Evolutionary conservation across 495 filamentous ascomycete genomes (phyloP), one percentile per base, ranked within the genome.

Genomic region (Daldinia caldariorum): DNA sequence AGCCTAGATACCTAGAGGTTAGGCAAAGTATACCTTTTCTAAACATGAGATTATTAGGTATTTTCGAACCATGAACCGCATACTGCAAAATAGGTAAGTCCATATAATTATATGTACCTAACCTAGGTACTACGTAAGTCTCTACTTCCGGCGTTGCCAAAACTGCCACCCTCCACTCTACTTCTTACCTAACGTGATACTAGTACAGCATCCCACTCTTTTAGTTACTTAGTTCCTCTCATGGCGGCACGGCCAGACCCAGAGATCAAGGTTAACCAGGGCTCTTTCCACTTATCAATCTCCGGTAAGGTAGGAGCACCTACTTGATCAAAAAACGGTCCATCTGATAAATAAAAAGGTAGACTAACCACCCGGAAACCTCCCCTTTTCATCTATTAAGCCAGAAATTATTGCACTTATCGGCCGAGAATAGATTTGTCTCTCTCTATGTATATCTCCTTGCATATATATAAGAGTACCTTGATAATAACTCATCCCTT

Each of bases 261-360:
- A 67, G 58, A 62, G 67, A 70, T 66, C 67, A 66, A 61, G 58
- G 60, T 69, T 64, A 38, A 20, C 12, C 39, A 26, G 18, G 6
- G 26, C 35, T 10, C 18, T 55, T 67, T 16, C 35, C 38, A 60
- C 58, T 39, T 58, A 47, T 49, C 61, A 47, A 18, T 64, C 38
- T 64, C 29, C 49, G 61, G 61, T 22, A 51, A 34, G 65, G 31
- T 39, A 61, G 45, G 45, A 37, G 9, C 22, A 20, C 39, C 58
- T 16, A 26, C 6, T 31, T 41, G 9, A 14, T 53, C 57, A 47
- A 61, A 38, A 61, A 16, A 26, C 1, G 26, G 56, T 29, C 39
- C 32, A 41, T 56, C 53, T 34, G 53, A 18, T 56, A 37, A 65
- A 61, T 70, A 70, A 65, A 70, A 70, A 54, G 66, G 45, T 49